Evolutionary conservation across 129 eudicot genomes (phyloP).

Genomic region (Escallonia herrerae): DNA sequence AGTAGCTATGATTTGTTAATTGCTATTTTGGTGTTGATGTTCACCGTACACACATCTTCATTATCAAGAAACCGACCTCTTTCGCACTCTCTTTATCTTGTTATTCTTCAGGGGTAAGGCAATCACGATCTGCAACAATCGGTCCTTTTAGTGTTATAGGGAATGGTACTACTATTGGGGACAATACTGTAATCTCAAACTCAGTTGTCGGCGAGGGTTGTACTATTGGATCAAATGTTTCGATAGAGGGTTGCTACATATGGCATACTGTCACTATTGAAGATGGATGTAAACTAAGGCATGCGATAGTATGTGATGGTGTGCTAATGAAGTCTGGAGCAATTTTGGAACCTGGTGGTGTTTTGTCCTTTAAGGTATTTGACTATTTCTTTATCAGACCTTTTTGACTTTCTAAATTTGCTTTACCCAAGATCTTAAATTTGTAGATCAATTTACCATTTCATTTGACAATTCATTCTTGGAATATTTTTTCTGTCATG

Average conservation of each 20-base stretch:
- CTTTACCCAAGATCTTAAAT: background rate
- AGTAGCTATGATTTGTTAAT: no score
- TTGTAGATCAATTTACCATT: background rate
- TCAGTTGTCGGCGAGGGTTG: slow-evolving; percentile 87
- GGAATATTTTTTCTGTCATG: no score
- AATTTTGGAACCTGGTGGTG: slow-evolving; percentile 76
- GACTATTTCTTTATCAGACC: background rate
- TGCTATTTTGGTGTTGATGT: no score
- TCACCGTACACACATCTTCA: no score
- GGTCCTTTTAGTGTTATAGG: slow-evolving; percentile 88
- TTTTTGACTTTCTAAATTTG: background rate
- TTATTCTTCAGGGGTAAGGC: slow-evolving; percentile 30
- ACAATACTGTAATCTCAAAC: slow-evolving; percentile 55
- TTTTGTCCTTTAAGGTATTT: slow-evolving; percentile 67
- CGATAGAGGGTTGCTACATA: slow-evolving; percentile 80
- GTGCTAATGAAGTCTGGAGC: slow-evolving; percentile 66
- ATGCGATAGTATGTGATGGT: slow-evolving; percentile 85
- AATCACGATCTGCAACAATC: slow-evolving; percentile 54
- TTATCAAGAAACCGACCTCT: background rate
- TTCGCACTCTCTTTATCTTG: slow-evolving; percentile 3
- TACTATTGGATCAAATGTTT: slow-evolving; percentile 67
- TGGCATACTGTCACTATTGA: slow-evolving; percentile 80
- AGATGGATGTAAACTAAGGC: slow-evolving; percentile 72
- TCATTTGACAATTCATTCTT: background rate
- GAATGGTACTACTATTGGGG: slow-evolving; percentile 57